Evolutionary conservation across 2,329 filamentous ascomycete genomes (phyloP).

Genomic region (Pezicula rhizophila): DNA sequence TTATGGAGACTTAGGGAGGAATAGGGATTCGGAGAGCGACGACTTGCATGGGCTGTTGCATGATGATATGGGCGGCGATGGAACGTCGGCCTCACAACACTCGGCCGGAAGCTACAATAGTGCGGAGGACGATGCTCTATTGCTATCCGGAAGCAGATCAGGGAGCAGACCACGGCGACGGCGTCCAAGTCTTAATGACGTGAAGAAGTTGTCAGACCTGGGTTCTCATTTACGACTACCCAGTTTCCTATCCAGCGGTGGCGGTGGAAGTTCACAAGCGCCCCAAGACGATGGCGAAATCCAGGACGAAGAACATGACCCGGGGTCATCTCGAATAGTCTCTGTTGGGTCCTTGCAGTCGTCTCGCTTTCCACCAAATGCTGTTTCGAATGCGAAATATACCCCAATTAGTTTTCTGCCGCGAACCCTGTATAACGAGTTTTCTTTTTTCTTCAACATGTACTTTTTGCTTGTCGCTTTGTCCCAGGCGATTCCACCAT

Average conservation of each 20-base stretch:
- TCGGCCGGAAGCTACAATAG: slow-evolving; percentile 51
- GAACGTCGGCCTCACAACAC: slow-evolving; percentile 38
- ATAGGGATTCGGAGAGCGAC: slow-evolving; percentile 53
- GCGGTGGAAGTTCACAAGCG: slow-evolving; percentile 13
- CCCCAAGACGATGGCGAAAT: slow-evolving; percentile 30
- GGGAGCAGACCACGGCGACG: slow-evolving; percentile 9
- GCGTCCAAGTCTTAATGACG: slow-evolving; percentile 32
- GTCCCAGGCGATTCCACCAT: slow-evolving; percentile 82
- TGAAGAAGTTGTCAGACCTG: slow-evolving; percentile 39
- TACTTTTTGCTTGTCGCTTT: slow-evolving; percentile 95
- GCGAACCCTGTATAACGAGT: slow-evolving; percentile 93
- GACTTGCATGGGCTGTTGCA: slow-evolving; percentile 63
- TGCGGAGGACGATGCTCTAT: slow-evolving; percentile 67
- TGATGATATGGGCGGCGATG: slow-evolving; percentile 46
- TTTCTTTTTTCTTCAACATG: slow-evolving; percentile 99
- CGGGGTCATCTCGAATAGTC: slow-evolving; percentile 67
- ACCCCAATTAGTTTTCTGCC: slow-evolving; percentile 92
- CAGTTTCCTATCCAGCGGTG: slow-evolving; percentile 52
- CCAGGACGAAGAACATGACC: slow-evolving; percentile 50
- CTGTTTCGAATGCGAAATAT: slow-evolving; percentile 96
- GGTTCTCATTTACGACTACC: slow-evolving; percentile 57
- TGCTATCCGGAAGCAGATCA: slow-evolving; percentile 44
- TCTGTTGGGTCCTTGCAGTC: slow-evolving; percentile 69
- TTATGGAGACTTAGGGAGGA: slow-evolving; percentile 55
- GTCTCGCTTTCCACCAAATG: slow-evolving; percentile 78